Evolutionary conservation across 768 basidiomycete species (phyloP), one percentile per base, ranked within the genome.

Genomic region (Phlegmacium glaucopus): DNA sequence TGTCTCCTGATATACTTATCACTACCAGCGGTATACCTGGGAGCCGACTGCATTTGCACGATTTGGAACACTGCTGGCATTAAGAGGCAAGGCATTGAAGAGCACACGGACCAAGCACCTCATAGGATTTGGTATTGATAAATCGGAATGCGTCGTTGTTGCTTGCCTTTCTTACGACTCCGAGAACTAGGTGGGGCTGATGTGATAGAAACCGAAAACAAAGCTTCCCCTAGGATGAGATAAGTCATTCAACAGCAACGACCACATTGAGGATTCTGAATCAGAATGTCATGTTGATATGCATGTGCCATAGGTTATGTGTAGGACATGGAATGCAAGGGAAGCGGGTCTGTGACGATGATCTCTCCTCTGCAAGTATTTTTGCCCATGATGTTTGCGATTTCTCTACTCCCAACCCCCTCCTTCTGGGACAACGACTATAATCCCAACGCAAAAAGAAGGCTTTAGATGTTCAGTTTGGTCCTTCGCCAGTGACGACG

Each of bases 401-500:
- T 44, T 44, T 37, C 38, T 29, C 39, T n/a, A 16, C 44, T 22
- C 45, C 37, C 18, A 32, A 25, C 37, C 52, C 51, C 37, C 35
- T 39, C 48, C 50, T 42, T 47, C 53, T 44, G 53, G 46, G 34
- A n/a, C n/a, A n/a, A n/a, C n/a, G n/a, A 30, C 26, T 44, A 53
- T 45, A 48, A 55, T 47, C 51, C 48, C 40, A 29, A 34, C 32
- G 45, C 39, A 47, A 32, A 45, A 26, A 42, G 44, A 22, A 29
- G 32, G 7, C 30, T 59, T 77, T 84, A 95, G 71, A 96, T 86
- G 80, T 94, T 94, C 76, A 98, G 83, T 80, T 98, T 98, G 55
- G 95, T 98, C 72, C 95, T 87, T 68, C 95, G 82, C 95, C 95
- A 99, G 80, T 99, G 95, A 69, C 95, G 89, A 59, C 95, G 82